Evolutionary conservation across 1,139 yeast species (phyloP).

Genomic region (Arxiozyma telluris): DNA sequence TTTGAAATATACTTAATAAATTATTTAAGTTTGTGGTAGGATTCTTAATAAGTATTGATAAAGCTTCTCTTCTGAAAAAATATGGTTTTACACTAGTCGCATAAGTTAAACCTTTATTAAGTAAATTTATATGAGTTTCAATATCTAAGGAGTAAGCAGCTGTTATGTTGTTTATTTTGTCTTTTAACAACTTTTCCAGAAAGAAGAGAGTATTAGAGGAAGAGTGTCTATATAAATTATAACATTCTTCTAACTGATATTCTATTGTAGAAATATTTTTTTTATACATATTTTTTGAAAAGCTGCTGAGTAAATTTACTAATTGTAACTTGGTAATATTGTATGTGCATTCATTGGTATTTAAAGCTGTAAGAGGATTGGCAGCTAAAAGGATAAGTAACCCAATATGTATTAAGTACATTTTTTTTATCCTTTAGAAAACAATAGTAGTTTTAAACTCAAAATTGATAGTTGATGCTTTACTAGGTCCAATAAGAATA

Average conservation of each 20-base stretch:
- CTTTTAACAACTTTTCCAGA: background rate
- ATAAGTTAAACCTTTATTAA: background rate
- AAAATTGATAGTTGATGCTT: too few relatives aligned
- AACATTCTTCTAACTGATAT: background rate
- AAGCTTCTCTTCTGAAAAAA: background rate
- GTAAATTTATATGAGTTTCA: background rate
- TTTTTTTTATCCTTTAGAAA: too few relatives aligned
- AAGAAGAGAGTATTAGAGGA: background rate
- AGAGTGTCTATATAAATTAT: background rate
- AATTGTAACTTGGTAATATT: background rate
- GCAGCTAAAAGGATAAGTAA: background rate
- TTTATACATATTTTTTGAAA: background rate
- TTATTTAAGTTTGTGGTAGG: background rate
- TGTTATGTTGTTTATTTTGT: background rate
- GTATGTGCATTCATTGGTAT: background rate
- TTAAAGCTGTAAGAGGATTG: background rate
- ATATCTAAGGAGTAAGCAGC: background rate
- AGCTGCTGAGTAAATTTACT: background rate
- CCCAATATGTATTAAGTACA: background rate
- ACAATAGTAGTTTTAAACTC: too few relatives aligned
- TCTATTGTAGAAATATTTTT: background rate
- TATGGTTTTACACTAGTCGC: background rate
- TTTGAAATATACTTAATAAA: background rate
- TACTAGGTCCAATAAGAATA: too few relatives aligned
- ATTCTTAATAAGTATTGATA: background rate